Evolutionary conservation across 139 green algal genomes (phyloP), one percentile per base, ranked within the genome.

Genomic region (Dunaliella sp.): DNA sequence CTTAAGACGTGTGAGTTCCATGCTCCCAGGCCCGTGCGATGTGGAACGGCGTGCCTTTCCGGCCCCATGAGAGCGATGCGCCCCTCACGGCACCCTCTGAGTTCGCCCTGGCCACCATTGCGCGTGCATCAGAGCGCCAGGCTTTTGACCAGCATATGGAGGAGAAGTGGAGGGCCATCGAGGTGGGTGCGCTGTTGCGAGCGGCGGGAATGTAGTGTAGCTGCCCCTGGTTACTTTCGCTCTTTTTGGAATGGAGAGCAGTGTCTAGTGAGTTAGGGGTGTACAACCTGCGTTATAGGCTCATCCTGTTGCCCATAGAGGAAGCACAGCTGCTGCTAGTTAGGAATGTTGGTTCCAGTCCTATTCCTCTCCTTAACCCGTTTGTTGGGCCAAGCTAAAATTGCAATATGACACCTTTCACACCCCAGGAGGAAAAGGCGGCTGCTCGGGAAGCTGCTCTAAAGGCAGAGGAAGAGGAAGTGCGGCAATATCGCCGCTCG

Each of bases 11-110:
- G n/a, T n/a, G n/a, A n/a, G n/a, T n/a, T n/a, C n/a, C n/a, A n/a
- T n/a, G n/a, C n/a, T n/a, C n/a, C 31, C 88, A 94, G 90, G 91
- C 91, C 0, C 84, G 83, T 33, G 90, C 91, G 0, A 77, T 94
- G 77, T 89, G 84, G 58, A 48, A 83, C 7, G 90, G 84, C 16
- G 33, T 86, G 0, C 86, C 91, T 0, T 93, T 86, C 73, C 48
- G 75, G 36, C 73, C 86, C 1, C 76, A 88, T 24, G 76, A 88
- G 16, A 84, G 82, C 22, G 65, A 86, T 28, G 32, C 82, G 25
- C 65, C 74, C 22, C 82, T 94, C 65, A 94, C 91, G 24, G 86
- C 91, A 48, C 91, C 91, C 1, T 36, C 85, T 73, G 86, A 90
- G 1, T 58, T 89, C 72, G 24, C 36, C 57, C 89, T 94, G 72